These are phyloP conservation scores for Metarhizium humberi DNA, from an alignment of 2,329 filamentous ascomycete species.

Conservation along the genomic window DNA sequence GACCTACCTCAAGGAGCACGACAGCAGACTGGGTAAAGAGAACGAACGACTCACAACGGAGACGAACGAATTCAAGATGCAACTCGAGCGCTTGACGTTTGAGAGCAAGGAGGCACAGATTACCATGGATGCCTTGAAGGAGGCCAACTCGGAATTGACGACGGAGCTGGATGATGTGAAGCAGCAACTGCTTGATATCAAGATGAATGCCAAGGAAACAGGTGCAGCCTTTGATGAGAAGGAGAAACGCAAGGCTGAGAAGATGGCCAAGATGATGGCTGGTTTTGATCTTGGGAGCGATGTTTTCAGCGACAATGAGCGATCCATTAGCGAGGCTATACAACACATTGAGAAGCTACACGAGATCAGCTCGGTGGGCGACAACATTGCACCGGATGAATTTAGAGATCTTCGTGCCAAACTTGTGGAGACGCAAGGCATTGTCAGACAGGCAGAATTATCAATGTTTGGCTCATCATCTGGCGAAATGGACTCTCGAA, in stretches of 20 bases:
- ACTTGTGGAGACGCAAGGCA: constrained; percentile 81
- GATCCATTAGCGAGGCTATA: constrained; percentile 73
- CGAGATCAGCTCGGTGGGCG: constrained; percentile 66
- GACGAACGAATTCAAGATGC: constrained; percentile 91
- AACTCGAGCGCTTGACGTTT: constrained; percentile 88
- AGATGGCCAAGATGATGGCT: constrained; percentile 99
- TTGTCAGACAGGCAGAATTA: constrained; percentile 86
- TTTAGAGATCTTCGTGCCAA: constrained; percentile 67
- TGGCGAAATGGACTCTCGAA: constrained; percentile 55
- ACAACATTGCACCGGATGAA: constrained; percentile 73
- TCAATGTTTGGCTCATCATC: constrained; percentile 64
- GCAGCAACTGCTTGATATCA: constrained; percentile 88
- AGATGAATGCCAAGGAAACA: constrained; percentile 93
- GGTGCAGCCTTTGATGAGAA: constrained; percentile 88
- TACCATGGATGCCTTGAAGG: constrained; percentile 95
- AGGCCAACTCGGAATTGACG: constrained; percentile 89
- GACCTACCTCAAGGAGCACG: constrained; percentile 73
- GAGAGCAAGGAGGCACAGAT: constrained; percentile 96
- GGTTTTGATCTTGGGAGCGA: constrained; percentile 91
- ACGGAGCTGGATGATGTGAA: constrained; percentile 89
- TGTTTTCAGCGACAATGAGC: constrained; percentile 88
- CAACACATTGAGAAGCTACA: constrained; percentile 72
- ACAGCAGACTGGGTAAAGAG: constrained; percentile 73
- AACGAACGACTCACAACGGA: constrained; percentile 82
- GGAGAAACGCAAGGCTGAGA: constrained; percentile 96